Conservation (phyloP, 352 stramenopile species). For the Phytophthora tentaculata region DNA sequence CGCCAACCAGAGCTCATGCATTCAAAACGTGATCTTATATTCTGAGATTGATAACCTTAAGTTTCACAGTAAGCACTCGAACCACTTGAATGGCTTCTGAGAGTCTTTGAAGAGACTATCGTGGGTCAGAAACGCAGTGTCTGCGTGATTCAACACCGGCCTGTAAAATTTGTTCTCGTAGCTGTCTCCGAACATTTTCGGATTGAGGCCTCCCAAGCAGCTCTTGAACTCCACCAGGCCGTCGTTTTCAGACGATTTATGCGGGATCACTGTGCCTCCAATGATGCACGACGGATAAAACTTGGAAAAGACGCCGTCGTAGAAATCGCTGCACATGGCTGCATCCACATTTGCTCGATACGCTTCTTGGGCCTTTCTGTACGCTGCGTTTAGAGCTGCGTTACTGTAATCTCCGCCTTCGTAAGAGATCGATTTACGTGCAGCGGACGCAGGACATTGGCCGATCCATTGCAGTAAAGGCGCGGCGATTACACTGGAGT, state of each 20-base stretch:
- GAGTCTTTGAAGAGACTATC: conserved; percentile 35
- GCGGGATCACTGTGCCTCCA: conserved; percentile 23
- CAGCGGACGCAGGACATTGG: conserved; percentile 3
- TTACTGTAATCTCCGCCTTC: conserved; percentile 20
- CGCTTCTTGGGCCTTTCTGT: conserved; percentile 15
- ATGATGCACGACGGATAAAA: conserved; percentile 16
- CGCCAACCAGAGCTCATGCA: too few relatives aligned
- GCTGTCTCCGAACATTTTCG: conserved; percentile 26
- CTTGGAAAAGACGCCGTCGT: conserved; percentile 36
- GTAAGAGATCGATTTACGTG: conserved; percentile 12
- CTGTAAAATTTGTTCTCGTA: conserved; percentile 37
- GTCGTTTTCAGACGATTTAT: conserved; percentile 39
- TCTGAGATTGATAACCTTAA: too few relatives aligned
- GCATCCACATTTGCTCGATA: conserved; percentile 37
- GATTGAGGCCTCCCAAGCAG: conserved; percentile 33
- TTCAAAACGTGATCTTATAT: too few relatives aligned
- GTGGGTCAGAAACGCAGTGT: conserved; percentile 42
- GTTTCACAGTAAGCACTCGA: conserved; percentile 39
- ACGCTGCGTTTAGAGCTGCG: conserved; percentile 1
- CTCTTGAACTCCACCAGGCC: conserved; percentile 43
- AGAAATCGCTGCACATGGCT: conserved; percentile 38
- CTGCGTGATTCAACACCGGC: conserved; percentile 41
- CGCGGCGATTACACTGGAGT: background rate
- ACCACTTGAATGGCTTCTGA: conserved; percentile 46
- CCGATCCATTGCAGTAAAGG: conserved; percentile 2